Conservation (phyloP, 805 yeast genomes). For the Kuraishia hungarica region DNA sequence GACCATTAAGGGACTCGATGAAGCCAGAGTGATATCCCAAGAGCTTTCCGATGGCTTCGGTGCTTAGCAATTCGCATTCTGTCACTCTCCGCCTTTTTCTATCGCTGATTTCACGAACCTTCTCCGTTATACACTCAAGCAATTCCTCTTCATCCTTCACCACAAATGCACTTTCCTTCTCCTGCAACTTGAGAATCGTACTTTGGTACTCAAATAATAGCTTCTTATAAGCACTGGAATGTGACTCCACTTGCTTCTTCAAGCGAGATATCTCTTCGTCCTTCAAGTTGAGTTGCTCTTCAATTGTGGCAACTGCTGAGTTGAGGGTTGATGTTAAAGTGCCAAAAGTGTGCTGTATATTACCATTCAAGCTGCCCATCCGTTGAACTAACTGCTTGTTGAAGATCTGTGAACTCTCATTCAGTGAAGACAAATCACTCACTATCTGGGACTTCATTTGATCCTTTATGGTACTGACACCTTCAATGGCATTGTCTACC, state of each 20-base stretch:
- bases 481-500: background rate
- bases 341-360: background rate
- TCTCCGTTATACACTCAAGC: background rate
- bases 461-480: background rate
- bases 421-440: background rate
- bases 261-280: background rate
- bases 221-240: background rate
- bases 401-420: background rate
- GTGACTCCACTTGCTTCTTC: background rate
- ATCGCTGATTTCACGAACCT: background rate
- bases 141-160: background rate
- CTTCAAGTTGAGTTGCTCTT: background rate
- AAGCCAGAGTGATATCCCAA: background rate
- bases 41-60: background rate
- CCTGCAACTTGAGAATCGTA: background rate
- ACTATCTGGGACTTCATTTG: background rate
- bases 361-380: background rate
- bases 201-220: background rate
- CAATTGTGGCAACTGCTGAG: background rate
- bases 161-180: background rate
- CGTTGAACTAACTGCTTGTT: background rate
- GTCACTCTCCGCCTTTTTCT: background rate
- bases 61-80: background rate
- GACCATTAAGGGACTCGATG: background rate
- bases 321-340: background rate